Evolutionary conservation across 176 grass and related monocot genomes (phyloP), one percentile per base, ranked within the genome.

Genomic region (Ensete ventricosum): DNA sequence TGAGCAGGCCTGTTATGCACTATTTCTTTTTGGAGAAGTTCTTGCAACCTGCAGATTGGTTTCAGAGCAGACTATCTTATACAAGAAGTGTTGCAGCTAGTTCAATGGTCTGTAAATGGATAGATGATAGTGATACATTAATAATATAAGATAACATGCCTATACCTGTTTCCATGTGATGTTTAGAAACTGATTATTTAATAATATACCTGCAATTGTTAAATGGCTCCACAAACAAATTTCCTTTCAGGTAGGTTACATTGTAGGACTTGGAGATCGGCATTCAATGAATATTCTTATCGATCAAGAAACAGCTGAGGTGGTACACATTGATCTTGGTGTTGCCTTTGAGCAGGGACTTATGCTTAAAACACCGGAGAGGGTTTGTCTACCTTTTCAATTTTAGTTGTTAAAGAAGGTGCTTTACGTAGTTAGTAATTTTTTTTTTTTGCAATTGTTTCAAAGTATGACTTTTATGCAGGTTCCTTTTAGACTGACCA

Each of bases 231-330:
- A 67, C 77, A 34, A 77, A 51, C 84, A 53, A 54, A 64, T 78
- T 22, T 69, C 53, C 49, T 85, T 77, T 53, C 88, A 93, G 93
- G 93, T 97, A 17, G 94, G 94, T 22, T 97, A 93, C 79, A 90
- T 97, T 65, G 94, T 97, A 69, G 94, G 94, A 62, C 86, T 97
- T 79, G 94, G 94, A 83, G 94, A 93, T 90, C 79, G 88, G 11
- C 94, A 93, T 87, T 88, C 94, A 80, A 88, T 93, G 94, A 97
- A 97, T 81, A 90, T 93, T 88, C 90, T 97, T 75, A 87, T 93
- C 63, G 94, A 97, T 76, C 85, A 97, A 89, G 87, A 91, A 52
- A 97, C 94, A 17, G 90, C 94, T 1, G 94, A 97, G 82, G 84
- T 97, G 71, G 85, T 97, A 23, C 94, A 97, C 76, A 97, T 91